These are phyloP conservation scores for Thielaviopsis euricoi DNA, from an alignment of 2,329 filamentous ascomycete species.

Conservation along the genomic window DNA sequence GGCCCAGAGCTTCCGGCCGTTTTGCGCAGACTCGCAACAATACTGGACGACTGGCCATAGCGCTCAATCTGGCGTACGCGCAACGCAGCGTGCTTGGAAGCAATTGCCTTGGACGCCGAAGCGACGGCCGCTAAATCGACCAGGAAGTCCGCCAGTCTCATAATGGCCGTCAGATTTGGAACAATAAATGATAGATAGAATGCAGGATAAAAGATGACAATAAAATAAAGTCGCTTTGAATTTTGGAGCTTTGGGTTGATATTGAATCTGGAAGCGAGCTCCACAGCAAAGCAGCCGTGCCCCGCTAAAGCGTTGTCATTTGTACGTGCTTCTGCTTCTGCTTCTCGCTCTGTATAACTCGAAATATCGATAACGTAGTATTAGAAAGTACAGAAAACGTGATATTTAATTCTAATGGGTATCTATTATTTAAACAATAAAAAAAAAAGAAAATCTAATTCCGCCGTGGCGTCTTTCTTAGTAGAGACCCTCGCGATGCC, in stretches of 20 bases:
- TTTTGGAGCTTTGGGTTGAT: background rate
- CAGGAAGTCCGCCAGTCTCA: conserved; percentile 46
- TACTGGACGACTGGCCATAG: conserved; percentile 30
- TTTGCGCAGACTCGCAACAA: conserved; percentile 21
- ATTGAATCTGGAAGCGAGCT: background rate
- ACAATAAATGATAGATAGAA: background rate
- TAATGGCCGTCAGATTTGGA: conserved; percentile 15
- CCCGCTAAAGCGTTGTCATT: background rate
- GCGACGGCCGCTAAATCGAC: conserved; percentile 56
- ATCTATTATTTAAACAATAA: background rate
- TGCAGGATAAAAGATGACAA: background rate
- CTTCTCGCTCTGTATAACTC: no score
- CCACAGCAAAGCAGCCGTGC: no score
- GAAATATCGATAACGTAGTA: no score
- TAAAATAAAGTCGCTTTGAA: background rate
- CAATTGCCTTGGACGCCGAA: conserved; percentile 52
- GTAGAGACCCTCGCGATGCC: background rate
- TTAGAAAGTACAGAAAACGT: background rate
- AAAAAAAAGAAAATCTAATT: background rate
- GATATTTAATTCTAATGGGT: background rate
- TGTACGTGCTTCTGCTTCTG: no score
- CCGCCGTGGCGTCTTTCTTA: background rate
- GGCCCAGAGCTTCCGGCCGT: conserved; percentile 12
- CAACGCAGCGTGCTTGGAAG: conserved; percentile 43
- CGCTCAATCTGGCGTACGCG: conserved; percentile 36